These are phyloP conservation scores for Russula compacta DNA, from an alignment of 768 basidiomycete species.

Conservation along the genomic window DNA sequence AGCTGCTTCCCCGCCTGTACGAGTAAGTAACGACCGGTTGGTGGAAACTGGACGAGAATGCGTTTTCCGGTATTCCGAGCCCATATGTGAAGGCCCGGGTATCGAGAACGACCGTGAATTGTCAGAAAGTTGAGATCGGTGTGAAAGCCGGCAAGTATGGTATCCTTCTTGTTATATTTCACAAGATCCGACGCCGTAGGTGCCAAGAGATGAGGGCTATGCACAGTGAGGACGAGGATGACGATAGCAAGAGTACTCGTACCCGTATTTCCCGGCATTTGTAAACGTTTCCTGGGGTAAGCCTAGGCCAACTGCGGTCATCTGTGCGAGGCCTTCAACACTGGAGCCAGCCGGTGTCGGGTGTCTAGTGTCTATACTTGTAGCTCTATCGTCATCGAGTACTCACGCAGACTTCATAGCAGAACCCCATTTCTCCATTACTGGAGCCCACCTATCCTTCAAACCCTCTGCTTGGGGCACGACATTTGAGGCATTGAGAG, in stretches of 20 bases:
- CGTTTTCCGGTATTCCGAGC: constrained; percentile 89
- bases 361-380: not conserved
- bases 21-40: constrained; percentile 69
- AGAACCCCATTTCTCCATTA: constrained; percentile 79
- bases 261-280: constrained; percentile 82
- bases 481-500: constrained; percentile 73
- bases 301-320: constrained; percentile 79
- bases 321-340: constrained; percentile 79
- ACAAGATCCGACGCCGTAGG: constrained; percentile 88
- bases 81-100: constrained; percentile 89
- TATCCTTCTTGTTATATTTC: constrained; percentile 69
- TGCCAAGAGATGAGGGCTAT: constrained; percentile 77
- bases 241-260: constrained; percentile 20
- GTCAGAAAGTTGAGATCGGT: constrained; percentile 90
- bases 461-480: constrained; percentile 56
- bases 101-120: constrained; percentile 81
- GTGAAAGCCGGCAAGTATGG: constrained; percentile 91
- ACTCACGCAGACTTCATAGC: constrained; percentile 84
- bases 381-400: not conserved
- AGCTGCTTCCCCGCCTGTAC: constrained; percentile 96
- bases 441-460: constrained; percentile 53
- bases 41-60: constrained; percentile 79
- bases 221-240: not conserved
- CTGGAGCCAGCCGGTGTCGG: constrained; percentile 30
- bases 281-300: constrained; percentile 60